Evolutionary conservation across 768 basidiomycete species (phyloP).

Genomic region (Mycena vulgaris): DNA sequence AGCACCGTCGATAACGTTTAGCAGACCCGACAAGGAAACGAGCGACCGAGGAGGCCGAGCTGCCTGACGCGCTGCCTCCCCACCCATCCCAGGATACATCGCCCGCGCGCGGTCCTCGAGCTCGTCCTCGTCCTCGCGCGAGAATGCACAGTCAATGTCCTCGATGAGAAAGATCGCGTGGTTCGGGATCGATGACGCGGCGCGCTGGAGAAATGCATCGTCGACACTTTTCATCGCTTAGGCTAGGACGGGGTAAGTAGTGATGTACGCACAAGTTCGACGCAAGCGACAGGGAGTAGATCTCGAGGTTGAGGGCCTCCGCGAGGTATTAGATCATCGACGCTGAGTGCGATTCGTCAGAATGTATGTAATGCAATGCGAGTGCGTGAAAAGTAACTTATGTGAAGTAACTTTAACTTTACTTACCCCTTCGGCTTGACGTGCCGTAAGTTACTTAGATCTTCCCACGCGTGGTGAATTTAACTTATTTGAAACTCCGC

Average conservation of each 20-base stretch:
- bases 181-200: constrained; percentile 45
- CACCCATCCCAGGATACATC: too few relatives aligned
- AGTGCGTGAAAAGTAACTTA: too few relatives aligned
- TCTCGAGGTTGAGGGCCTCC: constrained; percentile 71
- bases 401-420: too few relatives aligned
- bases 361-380: neutral
- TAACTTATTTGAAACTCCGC: too few relatives aligned
- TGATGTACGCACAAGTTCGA: constrained; percentile 40
- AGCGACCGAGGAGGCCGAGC: neutral
- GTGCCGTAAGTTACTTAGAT: too few relatives aligned
- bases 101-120: too few relatives aligned
- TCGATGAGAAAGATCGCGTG: constrained; percentile 49
- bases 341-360: constrained; percentile 35
- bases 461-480: too few relatives aligned
- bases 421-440: too few relatives aligned
- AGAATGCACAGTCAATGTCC: constrained; percentile 41
- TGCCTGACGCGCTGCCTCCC: too few relatives aligned
- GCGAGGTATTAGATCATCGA: constrained; percentile 46
- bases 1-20: constrained; percentile 57
- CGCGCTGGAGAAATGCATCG: constrained; percentile 47
- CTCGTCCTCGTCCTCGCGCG: constrained; percentile 44
- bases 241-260: too few relatives aligned
- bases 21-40: constrained; percentile 52
- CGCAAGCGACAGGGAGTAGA: constrained; percentile 60
- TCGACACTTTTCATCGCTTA: too few relatives aligned